phyloP scores from a whole-genome alignment of 139 green algal genomes.

The Chlorella ohadii region DNA sequence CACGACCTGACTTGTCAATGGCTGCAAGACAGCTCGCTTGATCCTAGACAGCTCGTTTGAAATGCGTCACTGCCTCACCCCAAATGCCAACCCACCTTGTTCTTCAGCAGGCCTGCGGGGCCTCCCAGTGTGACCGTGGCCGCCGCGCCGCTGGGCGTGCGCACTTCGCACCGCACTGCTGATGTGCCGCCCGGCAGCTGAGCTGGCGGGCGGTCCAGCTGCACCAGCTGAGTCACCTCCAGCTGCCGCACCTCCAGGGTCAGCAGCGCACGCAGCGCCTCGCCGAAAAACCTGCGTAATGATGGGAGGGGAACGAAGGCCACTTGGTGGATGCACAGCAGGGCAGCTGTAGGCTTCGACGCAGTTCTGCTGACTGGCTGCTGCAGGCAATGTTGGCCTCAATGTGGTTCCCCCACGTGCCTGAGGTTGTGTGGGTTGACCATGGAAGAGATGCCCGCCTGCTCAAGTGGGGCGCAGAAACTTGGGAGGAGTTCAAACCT shows the following conservation, averaged over 20 bases:
- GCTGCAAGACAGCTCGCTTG: too few relatives aligned
- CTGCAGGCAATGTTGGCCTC: too few relatives aligned
- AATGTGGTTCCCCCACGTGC: background rate
- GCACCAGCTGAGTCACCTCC: constrained; percentile 36
- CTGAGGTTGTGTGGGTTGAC: constrained; percentile 28
- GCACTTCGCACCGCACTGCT: constrained; percentile 67
- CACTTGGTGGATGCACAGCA: too few relatives aligned
- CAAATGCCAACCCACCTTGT: constrained; percentile 15
- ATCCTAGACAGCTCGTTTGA: too few relatives aligned
- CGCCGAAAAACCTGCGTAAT: constrained; percentile 65
- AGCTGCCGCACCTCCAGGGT: constrained; percentile 62
- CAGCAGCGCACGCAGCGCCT: constrained; percentile 81
- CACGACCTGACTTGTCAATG: too few relatives aligned
- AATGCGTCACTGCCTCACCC: too few relatives aligned
- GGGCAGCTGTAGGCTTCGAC: too few relatives aligned
- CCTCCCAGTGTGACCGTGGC: constrained; percentile 71
- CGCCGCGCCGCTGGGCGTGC: background rate
- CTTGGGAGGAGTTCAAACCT: too few relatives aligned
- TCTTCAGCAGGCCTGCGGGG: constrained; percentile 61
- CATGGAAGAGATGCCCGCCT: constrained; percentile 58
- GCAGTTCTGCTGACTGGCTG: too few relatives aligned
- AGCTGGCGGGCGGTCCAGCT: constrained; percentile 56
- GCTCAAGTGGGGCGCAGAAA: too few relatives aligned
- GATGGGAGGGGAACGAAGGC: background rate
- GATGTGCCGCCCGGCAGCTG: constrained; percentile 69